phyloP scores from a whole-genome alignment of 2,329 filamentous ascomycete genomes.

The Xylaria sp. region DNA sequence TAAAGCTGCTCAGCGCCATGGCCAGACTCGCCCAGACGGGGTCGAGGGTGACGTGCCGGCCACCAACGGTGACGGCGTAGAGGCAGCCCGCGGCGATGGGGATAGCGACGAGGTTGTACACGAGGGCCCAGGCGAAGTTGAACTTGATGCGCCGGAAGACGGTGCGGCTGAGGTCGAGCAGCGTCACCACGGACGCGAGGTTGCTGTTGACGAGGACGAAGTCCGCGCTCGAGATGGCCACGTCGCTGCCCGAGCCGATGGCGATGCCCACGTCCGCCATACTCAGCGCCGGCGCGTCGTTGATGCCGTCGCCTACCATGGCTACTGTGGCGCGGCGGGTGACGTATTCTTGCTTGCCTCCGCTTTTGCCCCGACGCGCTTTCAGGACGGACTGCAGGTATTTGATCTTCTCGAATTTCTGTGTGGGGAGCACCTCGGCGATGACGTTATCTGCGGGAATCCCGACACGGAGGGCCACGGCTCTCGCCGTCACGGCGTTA shows the following conservation, averaged over 20 bases:
- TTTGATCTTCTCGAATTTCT: conserved; percentile 80
- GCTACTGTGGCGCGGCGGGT: conserved; percentile 68
- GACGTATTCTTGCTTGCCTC: conserved; percentile 28
- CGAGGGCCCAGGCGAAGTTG: conserved; percentile 86
- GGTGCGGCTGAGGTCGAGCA: conserved; percentile 75
- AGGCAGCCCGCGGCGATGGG: conserved; percentile 85
- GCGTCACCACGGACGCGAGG: conserved; percentile 75
- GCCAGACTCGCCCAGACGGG: conserved; percentile 90
- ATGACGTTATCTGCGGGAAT: conserved; percentile 81
- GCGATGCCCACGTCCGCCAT: conserved; percentile 86
- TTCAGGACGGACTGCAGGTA: conserved; percentile 67
- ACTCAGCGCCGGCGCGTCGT: conserved; percentile 84
- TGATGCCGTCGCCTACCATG: conserved; percentile 91
- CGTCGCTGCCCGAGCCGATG: conserved; percentile 84
- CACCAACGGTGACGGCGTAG: conserved; percentile 64
- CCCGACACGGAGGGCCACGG: conserved; percentile 79
- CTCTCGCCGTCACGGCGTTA: conserved; percentile 83
- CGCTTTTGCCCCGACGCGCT: conserved; percentile 43
- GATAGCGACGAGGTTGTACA: conserved; percentile 83
- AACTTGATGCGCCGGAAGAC: conserved; percentile 83
- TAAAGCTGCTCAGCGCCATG: conserved; percentile 93
- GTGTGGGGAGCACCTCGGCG: conserved; percentile 84
- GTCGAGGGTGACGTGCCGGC: conserved; percentile 72
- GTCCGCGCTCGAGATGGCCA: conserved; percentile 82
- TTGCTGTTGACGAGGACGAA: conserved; percentile 84